Evolutionary conservation across 2,329 filamentous ascomycete species (phyloP), one percentile per base, ranked within the genome.

Genomic region (Ophiostoma pallidulum): DNA sequence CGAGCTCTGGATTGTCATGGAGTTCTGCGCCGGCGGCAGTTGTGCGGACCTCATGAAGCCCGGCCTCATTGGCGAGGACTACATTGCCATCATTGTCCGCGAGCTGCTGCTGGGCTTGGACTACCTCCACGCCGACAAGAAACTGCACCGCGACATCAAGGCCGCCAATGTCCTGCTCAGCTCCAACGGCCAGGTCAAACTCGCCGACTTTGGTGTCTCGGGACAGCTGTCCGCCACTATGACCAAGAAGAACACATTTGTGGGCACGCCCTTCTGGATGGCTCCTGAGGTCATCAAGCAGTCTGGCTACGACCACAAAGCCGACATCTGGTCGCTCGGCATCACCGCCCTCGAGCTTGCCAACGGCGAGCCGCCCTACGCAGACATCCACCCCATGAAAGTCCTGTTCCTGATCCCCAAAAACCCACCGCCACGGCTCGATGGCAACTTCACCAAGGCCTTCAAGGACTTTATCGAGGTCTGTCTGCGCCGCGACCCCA

Each of bases 221-320:
- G 91, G 91, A 24, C 92, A 97, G 67, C 75, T 97, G 19, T 94
- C 91, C 9, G 91, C 91, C 7, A 98, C 91, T 42, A 97, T 97
- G 90, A 96, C 91, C 53, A 97, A 97, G 74, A 97, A 97, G 71
- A 97, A 97, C 63, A 97, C 91, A 0, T 98, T 97, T 64, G 91
- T 98, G 28, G 92, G 92, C 29, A 97, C 91, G 0, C 91, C 92
- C 1, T 98, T 97, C 64, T 98, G 92, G 92, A 98, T 98, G 91
- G 91, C 92, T 3, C 91, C 91, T 10, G 91, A 98, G 67, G 91
- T 97, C 47, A 98, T 98, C 65, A 95, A 95, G 68, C 91, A 98
- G 65, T 94, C 89, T 49, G 91, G 91, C 41, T 96, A 97, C 69
- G 91, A 96, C 64, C 88, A 94, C 69, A 96, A 96, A 68, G 91